These are phyloP conservation scores for Cytospora mali DNA, from an alignment of 2,329 filamentous ascomycete genomes.

Conservation along the genomic window DNA sequence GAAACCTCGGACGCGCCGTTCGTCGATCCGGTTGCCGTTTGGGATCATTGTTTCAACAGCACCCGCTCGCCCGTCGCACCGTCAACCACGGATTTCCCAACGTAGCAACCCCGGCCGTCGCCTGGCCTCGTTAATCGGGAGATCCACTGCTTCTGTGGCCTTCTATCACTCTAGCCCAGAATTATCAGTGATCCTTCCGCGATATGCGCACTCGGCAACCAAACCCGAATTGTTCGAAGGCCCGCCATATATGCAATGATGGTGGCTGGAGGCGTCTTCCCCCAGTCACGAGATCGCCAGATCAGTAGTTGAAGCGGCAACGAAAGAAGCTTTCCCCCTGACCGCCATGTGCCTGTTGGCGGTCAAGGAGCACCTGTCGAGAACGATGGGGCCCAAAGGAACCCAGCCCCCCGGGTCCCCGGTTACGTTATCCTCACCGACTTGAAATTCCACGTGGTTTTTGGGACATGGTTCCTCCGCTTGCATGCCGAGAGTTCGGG, in stretches of 20 bases:
- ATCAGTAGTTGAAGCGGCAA: slow-evolving; percentile 19
- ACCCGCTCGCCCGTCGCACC: not conserved
- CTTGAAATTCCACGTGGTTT: slow-evolving; percentile 27
- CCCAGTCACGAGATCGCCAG: slow-evolving; percentile 10
- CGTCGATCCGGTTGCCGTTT: slow-evolving; percentile 20
- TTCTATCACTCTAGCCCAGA: slow-evolving; percentile 17
- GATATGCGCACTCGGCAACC: slow-evolving; percentile 9
- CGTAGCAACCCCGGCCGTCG: slow-evolving; percentile 15
- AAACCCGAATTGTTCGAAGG: not conserved
- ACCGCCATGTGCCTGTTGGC: slow-evolving; percentile 23
- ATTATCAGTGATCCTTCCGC: slow-evolving; percentile 14
- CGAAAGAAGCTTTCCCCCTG: slow-evolving; percentile 15
- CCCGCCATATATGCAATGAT: slow-evolving; percentile 17
- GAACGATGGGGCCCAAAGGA: slow-evolving; percentile 23
- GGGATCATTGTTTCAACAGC: slow-evolving; percentile 10
- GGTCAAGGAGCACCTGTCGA: slow-evolving; percentile 22
- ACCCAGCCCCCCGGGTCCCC: slow-evolving; percentile 19
- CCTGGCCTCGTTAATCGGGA: slow-evolving; percentile 22
- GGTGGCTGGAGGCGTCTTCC: slow-evolving; percentile 23
- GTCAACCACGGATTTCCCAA: slow-evolving; percentile 7
- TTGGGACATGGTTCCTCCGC: slow-evolving; percentile 11
- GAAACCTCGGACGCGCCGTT: slow-evolving; percentile 27
- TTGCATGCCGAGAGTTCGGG: slow-evolving; percentile 1
- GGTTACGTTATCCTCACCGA: slow-evolving; percentile 24
- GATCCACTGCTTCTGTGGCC: slow-evolving; percentile 22